These are phyloP conservation scores for Globisporangium takayamanum DNA, from an alignment of 352 stramenopile species.

Conservation along the genomic window DNA sequence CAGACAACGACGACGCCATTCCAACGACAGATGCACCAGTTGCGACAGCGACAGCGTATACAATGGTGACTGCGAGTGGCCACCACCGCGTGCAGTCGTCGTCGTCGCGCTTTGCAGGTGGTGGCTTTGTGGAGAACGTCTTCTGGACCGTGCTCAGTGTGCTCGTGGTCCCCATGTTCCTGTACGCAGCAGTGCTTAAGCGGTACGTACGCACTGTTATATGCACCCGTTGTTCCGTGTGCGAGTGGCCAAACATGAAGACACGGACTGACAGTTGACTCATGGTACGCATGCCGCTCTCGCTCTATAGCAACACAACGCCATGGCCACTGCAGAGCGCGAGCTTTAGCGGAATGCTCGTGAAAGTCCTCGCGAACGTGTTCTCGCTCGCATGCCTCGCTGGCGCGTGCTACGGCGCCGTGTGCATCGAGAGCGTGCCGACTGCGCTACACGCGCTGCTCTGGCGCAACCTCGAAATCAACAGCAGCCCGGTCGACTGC, in stretches of 20 bases:
- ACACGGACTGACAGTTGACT: not conserved
- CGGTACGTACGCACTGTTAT: not conserved
- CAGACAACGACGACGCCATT: not conserved
- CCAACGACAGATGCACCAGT: slow-evolving; percentile 2
- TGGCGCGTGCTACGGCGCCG: slow-evolving; percentile 19
- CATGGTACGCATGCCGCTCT: not conserved
- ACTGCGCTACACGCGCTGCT: slow-evolving; percentile 10
- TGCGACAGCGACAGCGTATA: slow-evolving; percentile 1
- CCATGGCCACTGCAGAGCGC: slow-evolving; percentile 36
- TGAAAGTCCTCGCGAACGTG: slow-evolving; percentile 36
- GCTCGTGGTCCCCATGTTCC: slow-evolving; percentile 31
- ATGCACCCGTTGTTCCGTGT: not conserved
- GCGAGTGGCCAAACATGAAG: no score
- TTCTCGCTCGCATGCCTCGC: slow-evolving; percentile 17
- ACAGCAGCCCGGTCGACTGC: slow-evolving; percentile 1
- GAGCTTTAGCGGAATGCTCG: slow-evolving; percentile 15
- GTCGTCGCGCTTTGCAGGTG: slow-evolving; percentile 27
- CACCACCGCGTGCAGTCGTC: slow-evolving; percentile 4
- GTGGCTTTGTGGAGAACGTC: slow-evolving; percentile 36
- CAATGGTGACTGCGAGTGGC: slow-evolving; percentile 16
- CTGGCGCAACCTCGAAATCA: slow-evolving; percentile 22
- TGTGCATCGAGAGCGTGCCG: slow-evolving; percentile 15
- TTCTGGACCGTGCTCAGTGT: slow-evolving; percentile 45
- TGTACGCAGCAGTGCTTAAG: slow-evolving; percentile 33
- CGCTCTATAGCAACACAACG: slow-evolving; percentile 9